Evolutionary conservation across 495 filamentous ascomycete species (phyloP), one percentile per base, ranked within the genome.

Genomic region (Annulohypoxylon stygium): DNA sequence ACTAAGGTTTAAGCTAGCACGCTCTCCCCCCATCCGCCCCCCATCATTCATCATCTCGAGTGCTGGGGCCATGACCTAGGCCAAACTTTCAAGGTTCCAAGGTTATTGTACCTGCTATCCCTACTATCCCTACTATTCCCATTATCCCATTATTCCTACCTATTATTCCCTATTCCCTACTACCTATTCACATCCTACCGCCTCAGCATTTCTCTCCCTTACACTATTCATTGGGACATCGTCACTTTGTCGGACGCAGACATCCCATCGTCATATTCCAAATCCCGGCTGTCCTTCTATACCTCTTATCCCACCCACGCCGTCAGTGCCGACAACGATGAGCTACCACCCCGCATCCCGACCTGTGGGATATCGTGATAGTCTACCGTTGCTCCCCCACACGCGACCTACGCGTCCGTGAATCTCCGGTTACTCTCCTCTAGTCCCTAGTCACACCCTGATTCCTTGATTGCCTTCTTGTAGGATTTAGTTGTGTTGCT

Each of bases 281-380:
- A 51, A 45, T 51, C 11, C 10, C 51, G 5, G 36, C 10, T 39
- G 37, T 61, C 16, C n/a, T 57, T 4, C 25, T 53, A 54, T 34
- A 11, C 47, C 39, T 12, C 47, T 53, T 63, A 55, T 62, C 43
- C 37, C 34, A 45, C 61, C 61, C 36, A 67, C 70, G 37, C 67
- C 71, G 39, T 53, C 70, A 65, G 72, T 72, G 48, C 76, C 68
- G 74, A 45, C 70, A 71, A 70, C 69, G 72, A 71, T 69, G 60
- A 77, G 33, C 77, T 69, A 79, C 72, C 77, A 77, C 77, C 77
- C 77, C 77, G 77, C 77, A 74, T 75, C 70, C 71, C 75, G 43
- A 70, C 41, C 60, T 58, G 66, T 70, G 77, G 77, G 77, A 76
- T 73, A 77, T 70, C 72, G 73, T 75, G 77, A 79, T 79, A 70